Percentiles rank a stretch among this genome's conserved stretches.
Evolutionary conservation across 495 filamentous ascomycete species (phyloP).

Genomic region (Xylaria nigripes): DNA sequence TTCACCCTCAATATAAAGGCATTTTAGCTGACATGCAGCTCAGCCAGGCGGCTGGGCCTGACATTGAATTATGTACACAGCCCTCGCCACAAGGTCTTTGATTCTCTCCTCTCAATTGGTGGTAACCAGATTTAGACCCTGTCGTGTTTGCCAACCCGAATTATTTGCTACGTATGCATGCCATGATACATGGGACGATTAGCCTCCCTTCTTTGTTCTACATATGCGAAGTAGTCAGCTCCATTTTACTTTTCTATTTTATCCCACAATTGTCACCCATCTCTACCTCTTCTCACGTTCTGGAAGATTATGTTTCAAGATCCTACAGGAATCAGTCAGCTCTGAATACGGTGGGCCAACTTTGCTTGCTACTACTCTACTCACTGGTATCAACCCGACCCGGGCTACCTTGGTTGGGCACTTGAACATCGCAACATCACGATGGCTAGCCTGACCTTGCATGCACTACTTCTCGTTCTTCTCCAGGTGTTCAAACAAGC

Average conservation of each 20-base stretch:
- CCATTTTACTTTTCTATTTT: slow-evolving; percentile 6
- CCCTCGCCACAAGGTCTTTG: too few species aligned
- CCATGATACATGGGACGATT: slow-evolving; percentile 14
- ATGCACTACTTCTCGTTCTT: slow-evolving; percentile 8
- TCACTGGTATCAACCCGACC: background rate
- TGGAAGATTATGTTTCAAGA: background rate
- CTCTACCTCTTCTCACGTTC: background rate
- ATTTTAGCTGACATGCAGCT: background rate
- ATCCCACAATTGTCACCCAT: background rate
- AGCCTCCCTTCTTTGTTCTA: slow-evolving; percentile 8
- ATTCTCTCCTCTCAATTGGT: background rate
- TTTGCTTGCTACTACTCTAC: background rate
- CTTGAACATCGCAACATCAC: background rate
- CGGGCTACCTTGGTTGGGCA: background rate
- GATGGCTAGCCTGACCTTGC: slow-evolving; percentile 4
- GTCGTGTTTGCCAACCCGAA: background rate
- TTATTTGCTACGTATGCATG: slow-evolving; percentile 13
- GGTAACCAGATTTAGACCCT: background rate
- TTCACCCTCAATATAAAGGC: background rate
- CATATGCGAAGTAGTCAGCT: slow-evolving; percentile 1
- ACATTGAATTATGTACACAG: background rate
- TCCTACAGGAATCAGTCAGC: background rate
- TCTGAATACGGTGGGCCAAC: background rate
- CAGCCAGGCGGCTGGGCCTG: background rate
- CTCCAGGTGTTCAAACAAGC: slow-evolving; percentile 1